Percentiles rank a stretch among this genome's conserved stretches.
phyloP scores from a whole-genome alignment of 768 basidiomycete genomes.

The Strobilomyces confusus region DNA sequence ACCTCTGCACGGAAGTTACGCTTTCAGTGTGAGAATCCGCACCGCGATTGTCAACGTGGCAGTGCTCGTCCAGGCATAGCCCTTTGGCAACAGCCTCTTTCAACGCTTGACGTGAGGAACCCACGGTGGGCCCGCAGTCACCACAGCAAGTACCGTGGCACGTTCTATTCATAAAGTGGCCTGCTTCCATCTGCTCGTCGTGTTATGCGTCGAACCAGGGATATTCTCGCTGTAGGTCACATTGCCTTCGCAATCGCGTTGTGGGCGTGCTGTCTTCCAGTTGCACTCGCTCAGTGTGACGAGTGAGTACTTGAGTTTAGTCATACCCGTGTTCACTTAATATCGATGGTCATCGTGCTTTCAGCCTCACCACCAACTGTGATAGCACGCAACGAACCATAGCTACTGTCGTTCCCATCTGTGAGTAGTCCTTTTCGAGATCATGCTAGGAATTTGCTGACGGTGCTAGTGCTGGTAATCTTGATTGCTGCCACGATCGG shows the following conservation, averaged over 20 bases:
- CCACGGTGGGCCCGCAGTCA: not conserved
- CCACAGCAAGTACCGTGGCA: not conserved
- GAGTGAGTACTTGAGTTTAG: constrained; percentile 4
- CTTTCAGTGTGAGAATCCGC: too few species aligned
- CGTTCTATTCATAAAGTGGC: not conserved
- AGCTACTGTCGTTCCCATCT: not conserved
- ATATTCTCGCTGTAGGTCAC: not conserved
- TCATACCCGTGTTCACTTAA: not conserved
- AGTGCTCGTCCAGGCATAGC: not conserved
- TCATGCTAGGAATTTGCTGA: constrained; percentile 1
- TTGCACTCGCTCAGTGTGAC: constrained; percentile 12
- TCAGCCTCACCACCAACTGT: not conserved
- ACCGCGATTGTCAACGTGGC: not conserved
- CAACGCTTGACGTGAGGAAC: not conserved
- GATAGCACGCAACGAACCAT: not conserved
- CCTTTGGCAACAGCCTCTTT: not conserved
- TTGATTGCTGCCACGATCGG: not conserved
- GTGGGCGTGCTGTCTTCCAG: constrained; percentile 6
- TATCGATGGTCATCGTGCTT: not conserved
- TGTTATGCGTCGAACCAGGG: constrained; percentile 5
- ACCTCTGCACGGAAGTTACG: too few species aligned
- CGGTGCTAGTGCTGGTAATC: not conserved
- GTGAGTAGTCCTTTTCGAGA: constrained; percentile 10
- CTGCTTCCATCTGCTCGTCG: too few species aligned
- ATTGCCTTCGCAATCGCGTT: not conserved